Evolutionary conservation across 2,329 filamentous ascomycete genomes (phyloP).

Genomic region (Verticillium tricorpus): DNA sequence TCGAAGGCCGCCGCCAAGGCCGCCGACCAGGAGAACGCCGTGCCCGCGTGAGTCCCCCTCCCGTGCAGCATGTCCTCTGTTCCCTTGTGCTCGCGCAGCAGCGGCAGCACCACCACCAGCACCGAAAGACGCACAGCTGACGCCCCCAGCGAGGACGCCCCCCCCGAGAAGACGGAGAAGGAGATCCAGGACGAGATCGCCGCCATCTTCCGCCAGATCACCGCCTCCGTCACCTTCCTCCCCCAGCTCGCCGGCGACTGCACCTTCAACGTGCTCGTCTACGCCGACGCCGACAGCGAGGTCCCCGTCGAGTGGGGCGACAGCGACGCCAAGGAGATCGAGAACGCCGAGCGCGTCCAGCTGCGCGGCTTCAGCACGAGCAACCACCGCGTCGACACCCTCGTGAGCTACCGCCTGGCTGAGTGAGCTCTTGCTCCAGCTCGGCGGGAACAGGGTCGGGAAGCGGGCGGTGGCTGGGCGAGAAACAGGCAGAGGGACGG

Average conservation of each 20-base stretch:
- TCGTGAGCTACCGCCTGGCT: slow-evolving; percentile 80
- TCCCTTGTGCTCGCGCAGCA: not conserved
- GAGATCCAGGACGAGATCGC: slow-evolving; percentile 97
- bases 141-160: not conserved
- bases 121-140: not conserved
- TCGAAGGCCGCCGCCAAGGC: slow-evolving; percentile 42
- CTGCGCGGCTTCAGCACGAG: slow-evolving; percentile 93
- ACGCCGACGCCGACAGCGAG: slow-evolving; percentile 93
- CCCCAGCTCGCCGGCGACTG: slow-evolving; percentile 92
- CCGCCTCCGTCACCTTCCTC: slow-evolving; percentile 92
- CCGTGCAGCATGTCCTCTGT: too few species aligned
- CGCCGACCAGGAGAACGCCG: slow-evolving; percentile 67
- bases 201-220: slow-evolving; percentile 96
- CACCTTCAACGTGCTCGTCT: slow-evolving; percentile 98
- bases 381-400: slow-evolving; percentile 87
- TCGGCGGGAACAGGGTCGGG: not conserved
- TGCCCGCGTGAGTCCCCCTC: slow-evolving; percentile 39
- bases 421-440: slow-evolving; percentile 4
- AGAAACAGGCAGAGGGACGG: too few species aligned
- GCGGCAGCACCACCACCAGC: too few species aligned
- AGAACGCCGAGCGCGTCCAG: slow-evolving; percentile 91
- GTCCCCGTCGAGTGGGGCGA: slow-evolving; percentile 98
- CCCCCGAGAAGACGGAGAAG: slow-evolving; percentile 75
- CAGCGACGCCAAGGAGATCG: slow-evolving; percentile 95
- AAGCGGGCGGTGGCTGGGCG: too few species aligned